These are phyloP conservation scores for Aspergillus sp. DNA, from an alignment of 2,329 filamentous ascomycete species.

Conservation along the genomic window DNA sequence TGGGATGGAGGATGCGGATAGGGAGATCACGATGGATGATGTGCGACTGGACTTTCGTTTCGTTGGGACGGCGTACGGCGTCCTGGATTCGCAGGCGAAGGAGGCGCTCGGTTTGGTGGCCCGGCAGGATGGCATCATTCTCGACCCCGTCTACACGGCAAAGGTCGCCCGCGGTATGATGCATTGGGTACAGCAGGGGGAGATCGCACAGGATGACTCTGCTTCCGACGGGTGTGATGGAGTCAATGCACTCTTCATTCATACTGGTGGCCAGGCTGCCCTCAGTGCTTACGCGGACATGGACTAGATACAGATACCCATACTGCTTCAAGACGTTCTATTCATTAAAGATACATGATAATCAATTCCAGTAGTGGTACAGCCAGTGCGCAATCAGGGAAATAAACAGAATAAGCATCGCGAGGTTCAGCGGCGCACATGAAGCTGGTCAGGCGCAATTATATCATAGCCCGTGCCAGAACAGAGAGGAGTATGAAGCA, in stretches of 20 bases:
- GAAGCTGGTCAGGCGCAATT: neutral
- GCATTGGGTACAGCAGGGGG: conserved; percentile 23
- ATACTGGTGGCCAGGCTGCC: conserved; percentile 36
- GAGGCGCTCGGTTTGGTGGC: conserved; percentile 25
- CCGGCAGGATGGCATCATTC: conserved; percentile 25
- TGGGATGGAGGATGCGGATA: conserved; percentile 23
- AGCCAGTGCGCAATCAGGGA: conserved; percentile 16
- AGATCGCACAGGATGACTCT: conserved; percentile 18
- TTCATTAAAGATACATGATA: conserved; percentile 18
- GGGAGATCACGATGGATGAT: conserved; percentile 28
- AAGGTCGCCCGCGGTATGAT: conserved; percentile 32
- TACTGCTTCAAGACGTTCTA: conserved; percentile 1
- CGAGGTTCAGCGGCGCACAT: neutral
- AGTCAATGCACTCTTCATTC: conserved; percentile 37
- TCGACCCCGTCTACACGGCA: conserved; percentile 38
- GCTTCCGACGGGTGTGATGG: conserved; percentile 4
- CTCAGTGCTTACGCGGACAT: conserved; percentile 31
- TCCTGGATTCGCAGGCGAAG: conserved; percentile 27
- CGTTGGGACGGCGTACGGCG: conserved; percentile 31
- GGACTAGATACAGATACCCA: conserved; percentile 1
- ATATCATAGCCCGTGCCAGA: neutral
- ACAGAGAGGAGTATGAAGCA: conserved; percentile 3
- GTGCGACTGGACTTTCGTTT: conserved; percentile 33
- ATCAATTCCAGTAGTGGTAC: conserved; percentile 30
- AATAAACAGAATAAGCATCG: conserved; percentile 11